Evolutionary conservation across 441 rosid species (phyloP), one percentile per base, ranked within the genome.

Genomic region (Omphalea diandra): DNA sequence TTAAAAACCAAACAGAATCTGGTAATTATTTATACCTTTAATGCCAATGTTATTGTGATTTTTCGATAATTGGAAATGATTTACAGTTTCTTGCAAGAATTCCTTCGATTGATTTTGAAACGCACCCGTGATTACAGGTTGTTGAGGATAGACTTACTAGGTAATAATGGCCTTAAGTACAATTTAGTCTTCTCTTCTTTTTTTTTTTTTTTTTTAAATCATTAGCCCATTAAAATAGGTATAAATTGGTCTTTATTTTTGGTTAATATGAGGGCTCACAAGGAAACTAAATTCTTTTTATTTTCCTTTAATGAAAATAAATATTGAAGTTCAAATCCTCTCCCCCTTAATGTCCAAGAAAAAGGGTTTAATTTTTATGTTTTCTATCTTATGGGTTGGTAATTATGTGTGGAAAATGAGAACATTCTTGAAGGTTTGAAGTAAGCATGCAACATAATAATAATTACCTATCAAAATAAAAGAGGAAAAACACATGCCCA

Each of bases 1-100:
- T 1, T 3, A 50, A 67, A 56, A 67, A 65, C 41, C 38, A 24
- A 2, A 58, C 59, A 58, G 55, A 59, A 67, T 67, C 55, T 41
- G 47, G 32, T 65, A 68, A 73, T 77, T 68, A 72, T 70, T 65
- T 65, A 27, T 15, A 56, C 60, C n/a, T 35, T 81, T 73, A 68
- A 61, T 76, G 77, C 59, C 58, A 71, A 75, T 67, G 22, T 43
- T 46, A 15, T 44, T 65, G 7, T 72, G 8, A 31, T 14, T 56
- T 70, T 31, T 20, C 65, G 26, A 38, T 32, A 73, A 58, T 59
- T 52, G 69, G n/a, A 63, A 47, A 49, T 50, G 32, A 62, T 27
- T 65, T 40, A 63, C 14, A 33, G 1, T 33, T 50, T 62, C 54
- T 49, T 20, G 11, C 63, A 29, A 32, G 7, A 67, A 46, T 75